These are phyloP conservation scores for Globisporangium megalacanthum DNA, from an alignment of 352 stramenopile genomes.

Conservation along the genomic window DNA sequence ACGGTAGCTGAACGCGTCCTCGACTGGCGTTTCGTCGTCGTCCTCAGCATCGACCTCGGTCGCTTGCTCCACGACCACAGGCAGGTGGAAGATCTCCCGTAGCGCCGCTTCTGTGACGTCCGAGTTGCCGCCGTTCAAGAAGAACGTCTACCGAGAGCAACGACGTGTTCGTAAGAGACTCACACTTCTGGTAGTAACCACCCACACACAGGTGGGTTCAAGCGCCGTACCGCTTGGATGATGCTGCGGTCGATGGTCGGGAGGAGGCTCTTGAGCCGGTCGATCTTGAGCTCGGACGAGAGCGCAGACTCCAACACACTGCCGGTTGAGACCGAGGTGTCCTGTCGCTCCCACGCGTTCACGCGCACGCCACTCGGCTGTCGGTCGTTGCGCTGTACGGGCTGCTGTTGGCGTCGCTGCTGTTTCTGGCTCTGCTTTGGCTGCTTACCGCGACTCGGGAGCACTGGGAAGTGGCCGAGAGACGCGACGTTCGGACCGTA, in stretches of 20 bases:
- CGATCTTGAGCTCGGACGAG: slow-evolving; percentile 59
- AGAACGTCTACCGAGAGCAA: slow-evolving; percentile 50
- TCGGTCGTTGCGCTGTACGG: background rate
- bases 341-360: slow-evolving; percentile 32
- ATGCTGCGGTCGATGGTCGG: slow-evolving; percentile 44
- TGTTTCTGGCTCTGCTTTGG: slow-evolving; percentile 20
- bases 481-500: slow-evolving; percentile 37
- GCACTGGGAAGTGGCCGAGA: slow-evolving; percentile 46
- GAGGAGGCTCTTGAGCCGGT: slow-evolving; percentile 54
- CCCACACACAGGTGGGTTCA: too few species aligned
- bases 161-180: too few species aligned
- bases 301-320: slow-evolving; percentile 36
- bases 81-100: slow-evolving; percentile 55
- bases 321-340: slow-evolving; percentile 8
- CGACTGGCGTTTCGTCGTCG: slow-evolving; percentile 11
- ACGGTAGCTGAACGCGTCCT: slow-evolving; percentile 13
- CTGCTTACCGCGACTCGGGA: slow-evolving; percentile 33
- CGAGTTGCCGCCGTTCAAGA: slow-evolving; percentile 57
- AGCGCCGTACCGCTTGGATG: slow-evolving; percentile 45
- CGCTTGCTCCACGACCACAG: slow-evolving; percentile 22
- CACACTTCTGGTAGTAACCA: too few species aligned
- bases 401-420: slow-evolving; percentile 14
- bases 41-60: slow-evolving; percentile 9
- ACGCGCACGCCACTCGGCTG: background rate
- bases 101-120: slow-evolving; percentile 59